These are phyloP conservation scores for Senna siamea DNA, from an alignment of 306 rosid genomes.

Conservation along the genomic window DNA sequence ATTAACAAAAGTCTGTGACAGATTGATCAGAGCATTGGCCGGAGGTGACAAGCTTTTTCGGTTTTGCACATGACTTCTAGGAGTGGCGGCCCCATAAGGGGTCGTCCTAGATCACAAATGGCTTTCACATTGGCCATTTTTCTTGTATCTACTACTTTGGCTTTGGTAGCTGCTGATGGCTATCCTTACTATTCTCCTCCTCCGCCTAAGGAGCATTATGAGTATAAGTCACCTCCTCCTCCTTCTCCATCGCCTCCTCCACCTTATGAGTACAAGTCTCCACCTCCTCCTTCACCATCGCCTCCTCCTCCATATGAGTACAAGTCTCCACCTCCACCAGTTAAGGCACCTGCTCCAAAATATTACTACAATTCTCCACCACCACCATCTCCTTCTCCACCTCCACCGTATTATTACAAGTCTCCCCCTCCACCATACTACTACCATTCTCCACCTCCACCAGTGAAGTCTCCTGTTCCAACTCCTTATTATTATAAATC, in stretches of 20 bases:
- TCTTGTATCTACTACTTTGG: constrained; percentile 61
- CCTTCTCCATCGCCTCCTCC: constrained; percentile 44
- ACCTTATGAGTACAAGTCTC: constrained; percentile 32
- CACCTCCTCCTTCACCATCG: constrained; percentile 35
- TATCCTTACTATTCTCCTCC: constrained; percentile 80
- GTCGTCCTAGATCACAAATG: constrained; percentile 71
- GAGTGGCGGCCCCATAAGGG: constrained; percentile 74
- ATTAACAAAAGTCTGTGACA: constrained; percentile 27
- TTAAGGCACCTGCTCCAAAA: constrained; percentile 15
- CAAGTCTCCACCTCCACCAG: constrained; percentile 26
- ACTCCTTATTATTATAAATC: neutral
- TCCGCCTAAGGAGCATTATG: constrained; percentile 53
- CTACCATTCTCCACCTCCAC: neutral
- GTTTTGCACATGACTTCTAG: constrained; percentile 51
- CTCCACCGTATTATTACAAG: neutral
- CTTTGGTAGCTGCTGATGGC: constrained; percentile 68
- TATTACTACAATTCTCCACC: constrained; percentile 3
- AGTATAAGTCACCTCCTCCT: constrained; percentile 33
- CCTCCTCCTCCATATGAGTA: constrained; percentile 19
- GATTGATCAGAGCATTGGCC: constrained; percentile 43
- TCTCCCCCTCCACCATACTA: constrained; percentile 11
- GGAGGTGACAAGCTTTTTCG: constrained; percentile 25
- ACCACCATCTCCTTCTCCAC: neutral
- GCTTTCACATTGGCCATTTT: constrained; percentile 67
- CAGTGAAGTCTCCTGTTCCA: neutral